phyloP scores from a whole-genome alignment of 2,329 filamentous ascomycete species.

The Raffaelea ambrosiae region DNA sequence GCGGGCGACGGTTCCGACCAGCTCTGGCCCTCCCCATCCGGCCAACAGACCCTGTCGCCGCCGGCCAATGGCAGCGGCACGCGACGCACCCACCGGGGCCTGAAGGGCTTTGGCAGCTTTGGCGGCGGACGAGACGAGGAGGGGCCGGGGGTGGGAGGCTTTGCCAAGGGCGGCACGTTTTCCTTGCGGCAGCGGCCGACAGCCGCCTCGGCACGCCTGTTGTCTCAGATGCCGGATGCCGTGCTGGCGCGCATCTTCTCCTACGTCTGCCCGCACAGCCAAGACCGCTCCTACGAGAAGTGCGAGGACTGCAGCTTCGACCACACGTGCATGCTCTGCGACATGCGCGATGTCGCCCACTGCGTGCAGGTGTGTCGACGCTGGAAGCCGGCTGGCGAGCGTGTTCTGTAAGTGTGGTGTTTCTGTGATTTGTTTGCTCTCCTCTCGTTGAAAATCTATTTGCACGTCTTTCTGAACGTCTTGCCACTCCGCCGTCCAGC shows the following conservation, averaged over 20 bases:
- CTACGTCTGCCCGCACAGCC: conserved; percentile 74
- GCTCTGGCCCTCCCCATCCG: too few relatives aligned
- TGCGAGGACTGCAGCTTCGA: conserved; percentile 74
- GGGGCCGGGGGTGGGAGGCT: background rate
- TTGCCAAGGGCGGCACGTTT: background rate
- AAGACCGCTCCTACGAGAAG: conserved; percentile 69
- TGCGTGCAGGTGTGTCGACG: conserved; percentile 65
- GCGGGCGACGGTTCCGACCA: too few relatives aligned
- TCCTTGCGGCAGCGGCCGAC: conserved; percentile 15
- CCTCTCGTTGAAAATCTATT: background rate
- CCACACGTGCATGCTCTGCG: conserved; percentile 86
- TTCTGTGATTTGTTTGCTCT: background rate
- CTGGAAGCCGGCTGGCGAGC: conserved; percentile 51
- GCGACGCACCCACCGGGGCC: conserved; percentile 5
- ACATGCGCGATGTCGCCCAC: conserved; percentile 78
- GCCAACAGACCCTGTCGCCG: background rate
- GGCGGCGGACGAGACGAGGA: background rate
- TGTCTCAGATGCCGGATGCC: conserved; percentile 53
- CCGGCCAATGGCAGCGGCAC: background rate
- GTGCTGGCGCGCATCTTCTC: conserved; percentile 71
- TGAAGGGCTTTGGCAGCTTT: conserved; percentile 4
- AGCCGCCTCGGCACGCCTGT: conserved; percentile 29
- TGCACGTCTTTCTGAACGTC: background rate
- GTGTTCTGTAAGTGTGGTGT: conserved; percentile 44
- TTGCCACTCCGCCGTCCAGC: conserved; percentile 32